Conservation (phyloP, 768 basidiomycete species). For the Serendipita sp. region DNA sequence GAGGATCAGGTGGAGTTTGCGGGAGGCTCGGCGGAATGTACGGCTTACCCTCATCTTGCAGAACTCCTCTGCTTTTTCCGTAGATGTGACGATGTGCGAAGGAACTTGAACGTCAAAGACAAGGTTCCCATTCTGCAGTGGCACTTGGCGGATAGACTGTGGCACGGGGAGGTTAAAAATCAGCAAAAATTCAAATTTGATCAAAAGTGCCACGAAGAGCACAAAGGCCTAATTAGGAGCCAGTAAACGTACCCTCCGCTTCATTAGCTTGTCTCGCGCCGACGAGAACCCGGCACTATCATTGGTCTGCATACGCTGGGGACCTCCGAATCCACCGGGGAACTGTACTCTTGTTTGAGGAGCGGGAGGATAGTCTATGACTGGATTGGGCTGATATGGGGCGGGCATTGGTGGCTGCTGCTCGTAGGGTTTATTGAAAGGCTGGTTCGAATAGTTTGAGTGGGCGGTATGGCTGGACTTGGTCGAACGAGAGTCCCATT, state of each 20-base stretch:
- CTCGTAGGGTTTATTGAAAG: background rate
- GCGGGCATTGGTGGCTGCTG: background rate
- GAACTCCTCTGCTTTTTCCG: conserved; percentile 50
- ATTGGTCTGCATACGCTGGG: background rate
- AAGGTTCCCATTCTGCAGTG: conserved; percentile 66
- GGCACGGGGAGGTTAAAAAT: background rate
- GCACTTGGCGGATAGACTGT: conserved; percentile 54
- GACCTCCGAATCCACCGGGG: background rate
- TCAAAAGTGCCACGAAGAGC: background rate
- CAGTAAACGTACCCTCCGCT: conserved; percentile 30
- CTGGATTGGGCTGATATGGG: conserved; percentile 4
- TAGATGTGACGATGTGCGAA: conserved; percentile 48
- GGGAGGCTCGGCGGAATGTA: background rate
- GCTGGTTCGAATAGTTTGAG: background rate
- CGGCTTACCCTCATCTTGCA: conserved; percentile 44
- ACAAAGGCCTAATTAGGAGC: background rate
- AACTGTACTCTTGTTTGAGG: background rate
- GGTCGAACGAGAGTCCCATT: background rate
- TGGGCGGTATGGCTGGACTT: background rate
- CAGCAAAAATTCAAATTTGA: background rate
- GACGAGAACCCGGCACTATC: conserved; percentile 40
- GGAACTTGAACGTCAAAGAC: conserved; percentile 75
- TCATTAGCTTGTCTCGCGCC: conserved; percentile 68
- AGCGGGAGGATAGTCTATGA: background rate
- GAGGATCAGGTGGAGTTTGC: background rate